Conservation (phyloP, 1,139 yeast genomes). For the Pichia sp. region DNA sequence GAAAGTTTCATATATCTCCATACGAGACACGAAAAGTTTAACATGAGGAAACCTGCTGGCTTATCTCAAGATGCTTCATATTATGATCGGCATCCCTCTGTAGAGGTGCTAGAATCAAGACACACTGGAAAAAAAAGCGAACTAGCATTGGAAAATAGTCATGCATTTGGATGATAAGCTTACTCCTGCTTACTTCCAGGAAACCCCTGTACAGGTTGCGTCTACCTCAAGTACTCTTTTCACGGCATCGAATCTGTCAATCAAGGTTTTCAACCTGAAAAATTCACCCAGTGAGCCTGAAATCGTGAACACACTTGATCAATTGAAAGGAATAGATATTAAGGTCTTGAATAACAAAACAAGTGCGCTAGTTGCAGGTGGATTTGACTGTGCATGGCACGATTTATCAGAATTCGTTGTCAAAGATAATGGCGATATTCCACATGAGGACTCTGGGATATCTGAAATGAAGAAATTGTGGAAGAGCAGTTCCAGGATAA, state of each 20-base stretch:
- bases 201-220: conserved; percentile 44
- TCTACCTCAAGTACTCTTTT: conserved; percentile 36
- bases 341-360: conserved; percentile 9
- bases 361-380: conserved; percentile 31
- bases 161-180: conserved; percentile 14
- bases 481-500: conserved; percentile 56
- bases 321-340: conserved; percentile 29
- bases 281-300: conserved; percentile 52
- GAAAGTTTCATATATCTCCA: conserved; percentile 5
- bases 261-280: conserved; percentile 44
- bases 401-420: conserved; percentile 23
- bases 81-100: too few species aligned
- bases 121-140: too few species aligned
- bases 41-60: background rate
- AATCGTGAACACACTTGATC: conserved; percentile 47
- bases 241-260: conserved; percentile 49
- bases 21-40: conserved; percentile 2
- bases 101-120: too few species aligned
- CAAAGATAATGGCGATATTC: background rate
- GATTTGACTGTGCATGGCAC: conserved; percentile 31
- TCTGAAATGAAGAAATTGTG: conserved; percentile 25
- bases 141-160: background rate
- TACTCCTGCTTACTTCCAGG: conserved; percentile 27
- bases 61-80: background rate
- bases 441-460: background rate